phyloP scores from a whole-genome alignment of 2,329 filamentous ascomycete genomes.

The Monilinia fructicola region DNA sequence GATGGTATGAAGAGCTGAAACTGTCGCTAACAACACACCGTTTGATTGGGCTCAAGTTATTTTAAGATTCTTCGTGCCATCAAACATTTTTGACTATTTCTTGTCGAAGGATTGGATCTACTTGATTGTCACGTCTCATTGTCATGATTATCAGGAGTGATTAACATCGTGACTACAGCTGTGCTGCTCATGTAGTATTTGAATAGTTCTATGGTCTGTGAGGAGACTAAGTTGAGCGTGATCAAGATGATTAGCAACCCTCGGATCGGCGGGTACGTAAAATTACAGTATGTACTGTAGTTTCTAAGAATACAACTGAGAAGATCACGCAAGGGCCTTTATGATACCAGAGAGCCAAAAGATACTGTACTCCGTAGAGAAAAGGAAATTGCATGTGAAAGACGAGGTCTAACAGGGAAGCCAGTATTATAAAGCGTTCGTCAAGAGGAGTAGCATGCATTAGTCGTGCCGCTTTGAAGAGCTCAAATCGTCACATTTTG shows the following conservation, averaged over 20 bases:
- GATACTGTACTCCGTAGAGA: too few relatives aligned
- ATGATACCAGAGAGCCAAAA: constrained; percentile 6
- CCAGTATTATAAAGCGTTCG: not conserved
- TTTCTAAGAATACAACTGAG: constrained; percentile 15
- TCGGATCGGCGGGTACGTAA: constrained; percentile 3
- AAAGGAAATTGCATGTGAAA: not conserved
- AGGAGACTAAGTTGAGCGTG: constrained; percentile 2
- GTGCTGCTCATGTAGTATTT: not conserved
- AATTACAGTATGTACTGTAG: not conserved
- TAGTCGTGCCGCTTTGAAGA: not conserved
- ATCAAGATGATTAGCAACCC: not conserved
- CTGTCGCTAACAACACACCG: not conserved
- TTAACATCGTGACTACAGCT: not conserved
- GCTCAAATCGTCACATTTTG: not conserved
- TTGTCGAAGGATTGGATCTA: not conserved
- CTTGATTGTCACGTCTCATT: constrained; percentile 6
- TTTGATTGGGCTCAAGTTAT: not conserved
- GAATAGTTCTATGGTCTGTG: constrained; percentile 12
- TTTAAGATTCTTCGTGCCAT: not conserved
- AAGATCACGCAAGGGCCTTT: constrained; percentile 9
- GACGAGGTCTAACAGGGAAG: not conserved
- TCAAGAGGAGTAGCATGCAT: not conserved
- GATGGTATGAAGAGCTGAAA: constrained; percentile 7
- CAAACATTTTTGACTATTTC: not conserved
- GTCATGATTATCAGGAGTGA: constrained; percentile 5